Percentiles rank a stretch among this genome's conserved stretches.
Conservation (phyloP, 257 asterid genomes). For the Ballota nigra region DNA sequence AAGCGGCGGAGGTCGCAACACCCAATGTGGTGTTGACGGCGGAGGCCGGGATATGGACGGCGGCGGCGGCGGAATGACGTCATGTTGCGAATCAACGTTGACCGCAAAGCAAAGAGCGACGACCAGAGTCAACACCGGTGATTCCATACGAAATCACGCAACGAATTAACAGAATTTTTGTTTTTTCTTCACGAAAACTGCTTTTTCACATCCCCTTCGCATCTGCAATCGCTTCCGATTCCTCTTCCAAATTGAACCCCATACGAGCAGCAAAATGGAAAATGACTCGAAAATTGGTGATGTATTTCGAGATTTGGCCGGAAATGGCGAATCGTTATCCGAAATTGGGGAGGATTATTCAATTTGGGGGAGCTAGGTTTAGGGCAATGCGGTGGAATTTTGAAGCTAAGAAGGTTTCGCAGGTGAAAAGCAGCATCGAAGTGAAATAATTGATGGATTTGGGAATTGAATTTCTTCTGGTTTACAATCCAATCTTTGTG, state of each 20-base stretch:
- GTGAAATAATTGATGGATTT: background rate
- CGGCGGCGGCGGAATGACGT: conserved; percentile 33
- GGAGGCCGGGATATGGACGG: conserved; percentile 23
- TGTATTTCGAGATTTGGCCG: background rate
- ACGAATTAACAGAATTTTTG: background rate
- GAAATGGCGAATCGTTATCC: background rate
- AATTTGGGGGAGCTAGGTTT: background rate
- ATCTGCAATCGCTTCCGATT: conserved; percentile 32
- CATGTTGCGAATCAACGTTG: conserved; percentile 44
- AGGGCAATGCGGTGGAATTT: background rate
- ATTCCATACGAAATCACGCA: conserved; percentile 41
- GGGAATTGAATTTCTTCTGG: background rate
- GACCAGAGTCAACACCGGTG: conserved; percentile 37
- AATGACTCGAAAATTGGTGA: background rate
- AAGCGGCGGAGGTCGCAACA: background rate
- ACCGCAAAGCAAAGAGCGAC: conserved; percentile 27
- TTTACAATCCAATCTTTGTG: background rate
- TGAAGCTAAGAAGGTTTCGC: background rate
- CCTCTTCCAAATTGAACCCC: background rate
- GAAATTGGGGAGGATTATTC: background rate
- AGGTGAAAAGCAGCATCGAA: background rate
- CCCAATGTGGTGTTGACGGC: background rate
- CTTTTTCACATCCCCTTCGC: conserved; percentile 25
- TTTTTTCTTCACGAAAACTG: background rate
- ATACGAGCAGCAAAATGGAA: background rate